These are phyloP conservation scores for Diospyros kaki DNA, from an alignment of 148 eudicot species.

Conservation along the genomic window DNA sequence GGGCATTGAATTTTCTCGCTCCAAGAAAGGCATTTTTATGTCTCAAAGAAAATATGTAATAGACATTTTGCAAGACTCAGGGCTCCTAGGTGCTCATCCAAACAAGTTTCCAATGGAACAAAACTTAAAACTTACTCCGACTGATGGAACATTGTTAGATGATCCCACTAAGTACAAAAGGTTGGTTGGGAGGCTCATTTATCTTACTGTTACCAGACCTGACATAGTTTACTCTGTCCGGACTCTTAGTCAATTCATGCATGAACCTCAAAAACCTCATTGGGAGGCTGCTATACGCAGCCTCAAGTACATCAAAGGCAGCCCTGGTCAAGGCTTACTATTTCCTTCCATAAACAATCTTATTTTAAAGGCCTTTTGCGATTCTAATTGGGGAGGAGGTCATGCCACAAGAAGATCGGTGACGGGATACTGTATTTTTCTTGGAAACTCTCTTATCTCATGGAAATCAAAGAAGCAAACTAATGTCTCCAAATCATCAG, in stretches of 20 bases:
- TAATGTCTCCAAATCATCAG: background rate
- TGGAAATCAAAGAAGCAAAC: background rate
- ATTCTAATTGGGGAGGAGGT: constrained; percentile 7
- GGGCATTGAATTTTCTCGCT: too few species aligned
- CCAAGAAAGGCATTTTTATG: background rate
- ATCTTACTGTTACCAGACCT: background rate
- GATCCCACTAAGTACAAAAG: constrained; percentile 6
- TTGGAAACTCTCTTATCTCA: too few species aligned
- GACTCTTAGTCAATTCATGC: constrained; percentile 1
- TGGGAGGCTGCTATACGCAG: background rate
- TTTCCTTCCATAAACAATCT: background rate
- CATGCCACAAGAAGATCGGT: background rate
- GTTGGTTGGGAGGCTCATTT: background rate
- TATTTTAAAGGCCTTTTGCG: background rate
- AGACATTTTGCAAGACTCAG: background rate
- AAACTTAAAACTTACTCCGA: background rate
- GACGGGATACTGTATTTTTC: background rate
- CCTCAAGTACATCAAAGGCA: background rate
- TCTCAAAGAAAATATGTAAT: background rate
- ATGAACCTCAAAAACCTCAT: background rate
- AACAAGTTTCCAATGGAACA: background rate
- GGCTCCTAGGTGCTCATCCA: background rate
- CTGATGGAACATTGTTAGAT: background rate
- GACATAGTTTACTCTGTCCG: constrained; percentile 1
- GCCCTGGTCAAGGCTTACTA: background rate